Base-by-base conservation (phyloP, 177 flowering plant genomes). In the Vitis hybrid region DNA sequence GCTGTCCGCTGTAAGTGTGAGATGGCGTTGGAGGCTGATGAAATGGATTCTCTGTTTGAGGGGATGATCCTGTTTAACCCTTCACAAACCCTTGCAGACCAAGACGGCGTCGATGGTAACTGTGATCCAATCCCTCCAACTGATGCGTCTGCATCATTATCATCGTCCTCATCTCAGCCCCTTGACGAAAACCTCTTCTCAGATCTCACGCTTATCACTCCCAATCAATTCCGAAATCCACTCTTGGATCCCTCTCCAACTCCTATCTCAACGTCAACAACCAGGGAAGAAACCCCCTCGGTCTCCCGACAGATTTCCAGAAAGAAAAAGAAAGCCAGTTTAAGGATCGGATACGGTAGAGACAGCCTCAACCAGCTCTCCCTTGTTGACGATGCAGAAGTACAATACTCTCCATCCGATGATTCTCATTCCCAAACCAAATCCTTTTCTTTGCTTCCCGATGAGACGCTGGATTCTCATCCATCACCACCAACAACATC, bases 111-210 rank as follows among this genome's bases (percentile, higher is more conserved):
- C 8, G 46, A 35, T 35, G 46, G 46, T 24, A 49, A 35, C 11
- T 66, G 69, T 20, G 30, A 46, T 53, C 60, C 82, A 56, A 61
- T 56, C 18, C 63, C 84, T 52, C 53, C 56, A 12, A 15, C 77
- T 2, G 53, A 66, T 35, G 46, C 11, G 2, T 20, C 57, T 2
- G 10, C 63, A 27, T 4, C 78, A 21, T 20, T 69, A 1, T 50
- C 78, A 14, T n/a, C 71, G 27, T 48, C 75, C 0, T 17, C 78
- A 41, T 67, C 78, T 53, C 57, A 68, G 63, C 92, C 94, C 2
- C 90, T 91, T 10, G 97, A 91, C 32, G 94, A 91, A 74, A 87
- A 90, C 65, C 83, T 91, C 46, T 91, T 91, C 82, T 85, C 93
- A 46, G 94, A 91, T 79, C 89, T 91, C 72, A 88, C 87, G 27